Conservation (phyloP, 2,329 filamentous ascomycete genomes). For the Leptographium procerum region DNA sequence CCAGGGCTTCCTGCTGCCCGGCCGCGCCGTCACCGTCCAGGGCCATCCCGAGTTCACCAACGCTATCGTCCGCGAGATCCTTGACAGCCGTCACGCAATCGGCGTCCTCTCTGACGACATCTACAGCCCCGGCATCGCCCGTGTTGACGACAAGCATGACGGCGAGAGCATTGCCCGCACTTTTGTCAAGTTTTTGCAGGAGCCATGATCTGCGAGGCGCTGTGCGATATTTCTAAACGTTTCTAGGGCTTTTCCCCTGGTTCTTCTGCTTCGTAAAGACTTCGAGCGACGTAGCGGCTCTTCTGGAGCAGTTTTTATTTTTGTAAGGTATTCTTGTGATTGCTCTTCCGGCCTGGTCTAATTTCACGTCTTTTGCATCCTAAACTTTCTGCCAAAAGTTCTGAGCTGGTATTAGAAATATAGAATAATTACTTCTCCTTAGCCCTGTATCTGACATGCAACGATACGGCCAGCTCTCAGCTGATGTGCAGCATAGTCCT, state of each 20-base stretch:
- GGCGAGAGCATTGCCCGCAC: constrained; percentile 62
- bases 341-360: no score
- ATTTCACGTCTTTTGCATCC: neutral
- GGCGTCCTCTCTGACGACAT: constrained; percentile 61
- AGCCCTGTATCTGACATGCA: no score
- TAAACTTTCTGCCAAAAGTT: neutral
- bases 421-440: neutral
- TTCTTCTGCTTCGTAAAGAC: neutral
- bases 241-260: neutral
- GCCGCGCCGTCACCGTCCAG: constrained; percentile 63
- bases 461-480: no score
- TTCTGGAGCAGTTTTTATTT: no score
- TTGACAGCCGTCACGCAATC: constrained; percentile 49
- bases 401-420: neutral
- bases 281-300: no score
- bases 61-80: constrained; percentile 58
- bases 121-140: constrained; percentile 55
- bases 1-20: constrained; percentile 67
- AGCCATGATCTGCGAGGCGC: no score
- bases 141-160: constrained; percentile 61
- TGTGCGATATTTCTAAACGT: no score
- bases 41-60: constrained; percentile 76
- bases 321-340: no score
- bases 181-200: constrained; percentile 66
- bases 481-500: no score